Percentiles rank a stretch among this genome's conserved stretches.
phyloP scores from a whole-genome alignment of 768 basidiomycete genomes.

The Boletus rubescentipes region DNA sequence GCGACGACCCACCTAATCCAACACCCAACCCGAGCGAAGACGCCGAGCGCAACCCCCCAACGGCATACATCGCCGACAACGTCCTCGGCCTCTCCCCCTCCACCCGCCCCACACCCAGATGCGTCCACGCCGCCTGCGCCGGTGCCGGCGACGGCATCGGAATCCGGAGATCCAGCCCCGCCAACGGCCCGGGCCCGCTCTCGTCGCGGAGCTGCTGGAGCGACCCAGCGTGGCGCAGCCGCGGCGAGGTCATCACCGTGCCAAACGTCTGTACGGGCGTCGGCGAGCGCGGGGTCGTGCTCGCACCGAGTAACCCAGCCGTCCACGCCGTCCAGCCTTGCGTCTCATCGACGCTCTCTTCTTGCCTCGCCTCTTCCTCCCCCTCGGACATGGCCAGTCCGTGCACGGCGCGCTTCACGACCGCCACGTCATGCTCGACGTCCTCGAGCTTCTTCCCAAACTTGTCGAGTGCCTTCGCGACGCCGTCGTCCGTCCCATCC shows the following conservation, averaged over 20 bases:
- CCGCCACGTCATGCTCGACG: slow-evolving; percentile 73
- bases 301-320: slow-evolving; percentile 47
- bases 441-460: slow-evolving; percentile 67
- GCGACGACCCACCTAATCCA: slow-evolving; percentile 18
- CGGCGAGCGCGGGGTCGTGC: slow-evolving; percentile 40
- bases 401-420: slow-evolving; percentile 59
- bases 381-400: slow-evolving; percentile 29
- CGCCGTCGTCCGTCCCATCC: slow-evolving; percentile 17
- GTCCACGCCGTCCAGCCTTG: slow-evolving; percentile 50
- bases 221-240: slow-evolving; percentile 51
- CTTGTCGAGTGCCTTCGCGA: slow-evolving; percentile 40
- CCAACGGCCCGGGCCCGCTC: slow-evolving; percentile 34
- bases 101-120: slow-evolving; percentile 19
- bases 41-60: slow-evolving; percentile 50
- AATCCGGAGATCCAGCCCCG: slow-evolving; percentile 50
- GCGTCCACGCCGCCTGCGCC: slow-evolving; percentile 2
- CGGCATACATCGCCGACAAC: slow-evolving; percentile 61
- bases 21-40: slow-evolving; percentile 31
- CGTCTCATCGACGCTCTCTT: background rate
- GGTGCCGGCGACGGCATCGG: slow-evolving; percentile 48
- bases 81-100: slow-evolving; percentile 37
- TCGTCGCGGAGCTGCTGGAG: slow-evolving; percentile 25
- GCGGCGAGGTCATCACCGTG: slow-evolving; percentile 65
- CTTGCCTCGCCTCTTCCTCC: background rate
- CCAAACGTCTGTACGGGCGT: slow-evolving; percentile 62